These are phyloP conservation scores for Diaporthe humulicola DNA, from an alignment of 2,329 filamentous ascomycete species.

Conservation along the genomic window DNA sequence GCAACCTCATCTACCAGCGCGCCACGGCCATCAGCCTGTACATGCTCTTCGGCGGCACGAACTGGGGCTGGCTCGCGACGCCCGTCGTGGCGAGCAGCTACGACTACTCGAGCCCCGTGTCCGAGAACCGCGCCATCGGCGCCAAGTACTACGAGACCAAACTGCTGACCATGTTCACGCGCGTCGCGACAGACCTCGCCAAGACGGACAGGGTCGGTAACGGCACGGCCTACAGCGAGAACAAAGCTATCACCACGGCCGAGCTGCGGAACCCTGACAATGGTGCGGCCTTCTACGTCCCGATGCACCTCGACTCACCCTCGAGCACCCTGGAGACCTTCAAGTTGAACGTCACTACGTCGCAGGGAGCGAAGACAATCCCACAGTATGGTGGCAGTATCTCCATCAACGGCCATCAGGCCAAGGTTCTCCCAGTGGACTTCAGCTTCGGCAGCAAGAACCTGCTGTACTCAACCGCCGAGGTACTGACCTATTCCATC, in stretches of 20 bases:
- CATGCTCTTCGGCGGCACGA: constrained; percentile 76
- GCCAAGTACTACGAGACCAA: constrained; percentile 75
- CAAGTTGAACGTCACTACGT: constrained; percentile 68
- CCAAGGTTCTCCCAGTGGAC: constrained; percentile 73
- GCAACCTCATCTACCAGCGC: constrained; percentile 71
- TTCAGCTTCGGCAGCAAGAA: constrained; percentile 66
- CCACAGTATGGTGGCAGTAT: constrained; percentile 63
- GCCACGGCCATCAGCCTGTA: constrained; percentile 73
- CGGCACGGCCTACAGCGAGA: constrained; percentile 64
- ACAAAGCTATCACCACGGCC: constrained; percentile 63
- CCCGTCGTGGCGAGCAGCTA: constrained; percentile 72
- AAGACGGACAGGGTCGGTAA: constrained; percentile 63
- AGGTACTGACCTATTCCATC: constrained; percentile 64
- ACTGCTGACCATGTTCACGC: constrained; percentile 70
- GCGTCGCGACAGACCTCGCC: constrained; percentile 68
- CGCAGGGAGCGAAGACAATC: constrained; percentile 65
- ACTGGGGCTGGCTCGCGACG: constrained; percentile 71
- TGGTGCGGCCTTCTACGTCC: constrained; percentile 70
- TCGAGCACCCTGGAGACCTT: constrained; percentile 65
- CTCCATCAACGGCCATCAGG: constrained; percentile 70
- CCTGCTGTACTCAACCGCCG: constrained; percentile 68
- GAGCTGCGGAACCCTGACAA: constrained; percentile 72
- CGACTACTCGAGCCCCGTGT: constrained; percentile 74
- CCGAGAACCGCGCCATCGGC: constrained; percentile 68
- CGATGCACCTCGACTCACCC: constrained; percentile 66